These are phyloP conservation scores for Rutstroemia sp. DNA, from an alignment of 2,329 filamentous ascomycete species.

Conservation along the genomic window DNA sequence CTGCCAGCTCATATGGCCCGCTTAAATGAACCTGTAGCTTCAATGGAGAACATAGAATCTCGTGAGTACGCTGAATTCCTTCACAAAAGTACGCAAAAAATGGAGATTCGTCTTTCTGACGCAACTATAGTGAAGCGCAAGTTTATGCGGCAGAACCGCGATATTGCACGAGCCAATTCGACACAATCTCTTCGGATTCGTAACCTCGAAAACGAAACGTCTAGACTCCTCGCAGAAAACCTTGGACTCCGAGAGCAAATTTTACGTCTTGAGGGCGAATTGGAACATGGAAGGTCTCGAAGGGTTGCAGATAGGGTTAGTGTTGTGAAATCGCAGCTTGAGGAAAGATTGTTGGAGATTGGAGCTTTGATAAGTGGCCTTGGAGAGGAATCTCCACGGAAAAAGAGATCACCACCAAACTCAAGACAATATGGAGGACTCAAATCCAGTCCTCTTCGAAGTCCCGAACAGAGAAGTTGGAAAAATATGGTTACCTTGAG, in stretches of 20 bases:
- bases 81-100: neutral
- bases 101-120: constrained; percentile 3
- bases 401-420: constrained; percentile 37
- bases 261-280: constrained; percentile 58
- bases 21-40: constrained; percentile 66
- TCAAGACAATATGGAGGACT: constrained; percentile 21
- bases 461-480: constrained; percentile 49
- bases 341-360: constrained; percentile 66
- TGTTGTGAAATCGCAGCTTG: constrained; percentile 62
- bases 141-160: constrained; percentile 76
- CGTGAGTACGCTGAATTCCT: constrained; percentile 42
- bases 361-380: constrained; percentile 58
- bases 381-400: constrained; percentile 51
- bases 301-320: constrained; percentile 58
- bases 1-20: constrained; percentile 54
- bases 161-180: constrained; percentile 74
- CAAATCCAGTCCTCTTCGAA: constrained; percentile 29
- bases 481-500: constrained; percentile 33
- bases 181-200: constrained; percentile 71
- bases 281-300: constrained; percentile 52
- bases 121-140: constrained; percentile 59
- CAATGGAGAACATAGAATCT: constrained; percentile 63
- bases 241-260: constrained; percentile 64
- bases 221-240: constrained; percentile 71
- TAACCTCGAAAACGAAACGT: constrained; percentile 66